Evolutionary conservation across 2,329 filamentous ascomycete genomes (phyloP), one percentile per base, ranked within the genome.

Genomic region (Pseudogymnoascus sp.): DNA sequence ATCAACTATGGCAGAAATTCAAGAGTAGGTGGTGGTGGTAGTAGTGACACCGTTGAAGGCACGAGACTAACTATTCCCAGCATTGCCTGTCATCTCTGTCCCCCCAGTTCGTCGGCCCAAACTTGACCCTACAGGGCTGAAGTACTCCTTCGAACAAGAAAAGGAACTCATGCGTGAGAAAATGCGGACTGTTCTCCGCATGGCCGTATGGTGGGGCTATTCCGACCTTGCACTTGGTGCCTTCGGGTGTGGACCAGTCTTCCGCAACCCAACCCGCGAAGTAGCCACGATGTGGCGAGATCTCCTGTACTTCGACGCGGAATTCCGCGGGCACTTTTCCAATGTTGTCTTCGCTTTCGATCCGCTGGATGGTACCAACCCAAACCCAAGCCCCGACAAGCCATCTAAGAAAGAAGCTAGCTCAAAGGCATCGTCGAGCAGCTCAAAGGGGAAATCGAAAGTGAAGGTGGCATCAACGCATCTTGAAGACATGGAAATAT

Each of bases 31-130:
- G 12, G 9, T 22, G 37, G 60, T 22, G 37, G 60, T 36, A 41
- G 12, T 4, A 33, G 22, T 18, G 25, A 38, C 12, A 59, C 15
- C 14, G n/a, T 37, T 6, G 14, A 59, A 58, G 9, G 9, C 15
- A 35, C 57, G 11, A 57, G 7, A 28, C 39, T 37, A 57, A 53
- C 12, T 28, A 28, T 15, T 28, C 25, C 58, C 74, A 66, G 77
- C 81, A 50, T 74, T 90, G 30, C 87, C 88, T 8, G 85, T 91
- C n/a, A 82, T 91, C 61, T 90, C 87, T 1, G 85, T 91, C 18
- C 82, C 86, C 20, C 87, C 89, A 8, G 84, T 87, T 6, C 82
- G 86, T 22, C 84, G 88, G 74, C 89, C 89, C 15, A 91, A 90
- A 73, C 80, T 91, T 38, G 85, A 85, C 67, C 82, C 84, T 62